A percentile compares a stretch with the other conserved stretches of the same genome.
Conservation (phyloP, 2,329 filamentous ascomycete species). For the Dothidotthia symphoricarpi region DNA sequence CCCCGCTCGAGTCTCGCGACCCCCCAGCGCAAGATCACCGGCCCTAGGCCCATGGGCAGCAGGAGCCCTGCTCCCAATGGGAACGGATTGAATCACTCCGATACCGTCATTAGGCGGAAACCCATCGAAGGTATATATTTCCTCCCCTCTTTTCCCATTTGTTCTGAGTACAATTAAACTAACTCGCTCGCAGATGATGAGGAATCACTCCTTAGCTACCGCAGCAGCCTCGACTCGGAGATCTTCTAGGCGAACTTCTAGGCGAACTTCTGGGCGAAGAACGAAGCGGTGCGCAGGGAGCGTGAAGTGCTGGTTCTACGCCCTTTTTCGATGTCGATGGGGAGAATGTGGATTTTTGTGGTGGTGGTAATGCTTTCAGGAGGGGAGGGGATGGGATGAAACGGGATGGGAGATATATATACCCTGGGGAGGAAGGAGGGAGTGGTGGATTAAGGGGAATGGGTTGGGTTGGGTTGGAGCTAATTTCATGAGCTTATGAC, state of each 20-base stretch:
- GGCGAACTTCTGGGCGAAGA: too few species aligned
- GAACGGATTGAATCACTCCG: conserved; percentile 28
- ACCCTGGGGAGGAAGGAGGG: too few species aligned
- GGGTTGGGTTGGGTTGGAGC: too few species aligned
- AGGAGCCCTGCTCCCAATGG: conserved; percentile 47
- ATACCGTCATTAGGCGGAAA: conserved; percentile 40
- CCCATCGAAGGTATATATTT: conserved; percentile 38
- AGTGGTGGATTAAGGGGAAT: too few species aligned
- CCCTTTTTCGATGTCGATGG: too few species aligned
- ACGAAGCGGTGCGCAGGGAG: too few species aligned
- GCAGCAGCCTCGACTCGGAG: conserved; percentile 38
- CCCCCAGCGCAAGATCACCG: conserved; percentile 48
- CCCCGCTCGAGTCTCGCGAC: conserved; percentile 30
- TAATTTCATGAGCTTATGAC: too few species aligned
- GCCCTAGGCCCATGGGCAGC: conserved; percentile 50
- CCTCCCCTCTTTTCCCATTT: conserved; percentile 3
- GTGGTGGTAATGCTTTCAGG: too few species aligned
- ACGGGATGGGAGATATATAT: too few species aligned
- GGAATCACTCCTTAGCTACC: conserved; percentile 35
- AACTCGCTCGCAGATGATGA: conserved; percentile 21
- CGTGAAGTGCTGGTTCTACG: too few species aligned
- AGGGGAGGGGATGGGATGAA: too few species aligned
- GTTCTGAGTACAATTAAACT: background rate
- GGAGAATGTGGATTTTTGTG: too few species aligned
- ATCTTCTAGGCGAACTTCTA: conserved; percentile 35